A percentile compares a stretch with the other conserved stretches of the same genome.
These are phyloP conservation scores for Litsea cubeba DNA, from an alignment of 164 flowering plant genomes.

Conservation along the genomic window DNA sequence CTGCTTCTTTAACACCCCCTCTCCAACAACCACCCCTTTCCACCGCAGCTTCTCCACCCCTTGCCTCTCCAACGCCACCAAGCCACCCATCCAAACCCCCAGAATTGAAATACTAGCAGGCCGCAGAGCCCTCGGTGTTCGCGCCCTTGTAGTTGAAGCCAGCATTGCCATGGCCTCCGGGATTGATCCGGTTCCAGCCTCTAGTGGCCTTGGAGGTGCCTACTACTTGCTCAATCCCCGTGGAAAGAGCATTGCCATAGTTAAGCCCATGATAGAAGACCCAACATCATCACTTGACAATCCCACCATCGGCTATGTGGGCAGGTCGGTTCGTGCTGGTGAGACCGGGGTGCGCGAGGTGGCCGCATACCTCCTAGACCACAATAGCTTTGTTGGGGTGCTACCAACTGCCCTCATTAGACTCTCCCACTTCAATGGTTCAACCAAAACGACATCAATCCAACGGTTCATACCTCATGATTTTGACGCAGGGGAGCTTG, in stretches of 20 bases:
- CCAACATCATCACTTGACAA: conserved; percentile 50
- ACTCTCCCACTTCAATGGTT: conserved; percentile 28
- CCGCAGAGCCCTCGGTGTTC: conserved; percentile 30
- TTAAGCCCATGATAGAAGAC: conserved; percentile 74
- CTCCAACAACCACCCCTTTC: conserved; percentile 23
- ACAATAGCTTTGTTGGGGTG: conserved; percentile 67
- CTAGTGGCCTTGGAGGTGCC: conserved; percentile 76
- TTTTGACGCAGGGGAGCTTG: conserved; percentile 77
- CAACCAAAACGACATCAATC: conserved; percentile 57
- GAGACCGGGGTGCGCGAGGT: conserved; percentile 76
- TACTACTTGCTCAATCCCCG: conserved; percentile 38
- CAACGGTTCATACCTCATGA: conserved; percentile 70
- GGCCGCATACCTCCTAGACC: conserved; percentile 87
- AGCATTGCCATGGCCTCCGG: conserved; percentile 73
- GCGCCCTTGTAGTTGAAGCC: conserved; percentile 60
- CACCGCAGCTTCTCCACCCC: conserved; percentile 80
- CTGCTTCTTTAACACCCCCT: conserved; percentile 24
- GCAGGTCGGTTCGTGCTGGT: conserved; percentile 54
- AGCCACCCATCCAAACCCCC: conserved; percentile 14
- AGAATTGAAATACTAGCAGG: conserved; percentile 56
- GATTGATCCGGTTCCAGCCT: conserved; percentile 34
- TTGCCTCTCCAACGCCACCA: conserved; percentile 44
- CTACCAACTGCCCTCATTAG: conserved; percentile 76
- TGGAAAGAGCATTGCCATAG: conserved; percentile 59
- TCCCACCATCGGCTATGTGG: conserved; percentile 54